Evolutionary conservation across 176 grass and related monocot genomes (phyloP).

Genomic region (Eragrostis curvula): DNA sequence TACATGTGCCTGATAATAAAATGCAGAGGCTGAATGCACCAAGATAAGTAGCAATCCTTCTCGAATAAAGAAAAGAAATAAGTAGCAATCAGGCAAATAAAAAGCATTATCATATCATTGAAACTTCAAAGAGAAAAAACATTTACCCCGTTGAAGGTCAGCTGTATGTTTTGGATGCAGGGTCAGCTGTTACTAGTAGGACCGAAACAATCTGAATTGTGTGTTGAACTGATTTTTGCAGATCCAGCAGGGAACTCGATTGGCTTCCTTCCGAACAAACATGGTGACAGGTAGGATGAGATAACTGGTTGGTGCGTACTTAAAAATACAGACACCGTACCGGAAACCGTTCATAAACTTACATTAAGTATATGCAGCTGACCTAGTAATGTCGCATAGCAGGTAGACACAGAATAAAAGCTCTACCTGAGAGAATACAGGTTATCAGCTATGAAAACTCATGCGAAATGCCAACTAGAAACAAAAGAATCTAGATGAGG

Average conservation of each 20-base stretch:
- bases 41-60: not conserved
- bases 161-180: too few species aligned
- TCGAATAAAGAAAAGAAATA: not conserved
- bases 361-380: too few species aligned
- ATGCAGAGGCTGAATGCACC: not conserved
- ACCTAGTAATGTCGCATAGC: too few species aligned
- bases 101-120: not conserved
- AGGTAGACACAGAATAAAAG: too few species aligned
- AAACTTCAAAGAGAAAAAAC: not conserved
- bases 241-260: not conserved
- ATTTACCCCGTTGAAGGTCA: constrained; percentile 21
- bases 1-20: constrained; percentile 4
- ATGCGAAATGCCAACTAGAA: too few species aligned
- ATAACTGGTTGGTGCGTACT: too few species aligned
- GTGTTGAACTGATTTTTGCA: not conserved
- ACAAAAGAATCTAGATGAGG: too few species aligned
- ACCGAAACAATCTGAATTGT: not conserved
- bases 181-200: not conserved
- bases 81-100: not conserved
- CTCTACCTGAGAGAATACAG: too few species aligned
- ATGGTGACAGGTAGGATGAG: too few species aligned
- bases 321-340: too few species aligned
- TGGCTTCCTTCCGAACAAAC: not conserved
- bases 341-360: too few species aligned
- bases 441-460: too few species aligned